These are phyloP conservation scores for Penicillium lividum DNA, from an alignment of 495 filamentous ascomycete species.

Conservation along the genomic window DNA sequence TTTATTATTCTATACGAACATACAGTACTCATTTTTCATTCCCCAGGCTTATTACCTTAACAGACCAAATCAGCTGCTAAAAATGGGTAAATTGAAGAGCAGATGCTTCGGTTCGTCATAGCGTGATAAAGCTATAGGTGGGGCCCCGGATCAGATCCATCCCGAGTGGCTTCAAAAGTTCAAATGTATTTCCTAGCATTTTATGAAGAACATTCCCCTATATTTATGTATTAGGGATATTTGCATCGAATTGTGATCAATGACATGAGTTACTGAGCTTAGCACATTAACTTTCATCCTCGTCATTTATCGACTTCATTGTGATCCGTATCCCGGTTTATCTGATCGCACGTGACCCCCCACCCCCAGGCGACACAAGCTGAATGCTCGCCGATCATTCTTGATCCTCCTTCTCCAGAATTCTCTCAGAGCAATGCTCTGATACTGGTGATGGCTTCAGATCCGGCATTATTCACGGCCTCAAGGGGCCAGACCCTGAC, in stretches of 20 bases:
- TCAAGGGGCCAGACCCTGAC: slow-evolving; percentile 73
- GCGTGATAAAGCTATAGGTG: not conserved
- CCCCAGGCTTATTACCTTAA: too few relatives aligned
- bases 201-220: too few relatives aligned
- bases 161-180: not conserved
- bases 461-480: slow-evolving; percentile 55
- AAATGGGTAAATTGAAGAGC: too few relatives aligned
- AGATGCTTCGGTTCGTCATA: not conserved
- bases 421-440: slow-evolving; percentile 18
- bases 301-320: not conserved
- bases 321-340: slow-evolving; percentile 19
- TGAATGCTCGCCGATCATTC: slow-evolving; percentile 10
- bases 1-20: too few relatives aligned
- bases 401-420: not conserved
- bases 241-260: too few relatives aligned
- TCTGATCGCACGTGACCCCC: slow-evolving; percentile 29
- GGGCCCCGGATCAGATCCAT: slow-evolving; percentile 1
- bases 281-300: too few relatives aligned
- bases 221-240: too few relatives aligned
- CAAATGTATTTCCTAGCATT: not conserved
- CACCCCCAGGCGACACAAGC: slow-evolving; percentile 15
- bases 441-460: slow-evolving; percentile 33
- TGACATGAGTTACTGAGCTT: too few relatives aligned
- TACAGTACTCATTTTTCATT: too few relatives aligned
- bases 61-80: too few relatives aligned